These are phyloP conservation scores for Hura crepitans DNA, from an alignment of 441 rosid genomes.

Conservation along the genomic window DNA sequence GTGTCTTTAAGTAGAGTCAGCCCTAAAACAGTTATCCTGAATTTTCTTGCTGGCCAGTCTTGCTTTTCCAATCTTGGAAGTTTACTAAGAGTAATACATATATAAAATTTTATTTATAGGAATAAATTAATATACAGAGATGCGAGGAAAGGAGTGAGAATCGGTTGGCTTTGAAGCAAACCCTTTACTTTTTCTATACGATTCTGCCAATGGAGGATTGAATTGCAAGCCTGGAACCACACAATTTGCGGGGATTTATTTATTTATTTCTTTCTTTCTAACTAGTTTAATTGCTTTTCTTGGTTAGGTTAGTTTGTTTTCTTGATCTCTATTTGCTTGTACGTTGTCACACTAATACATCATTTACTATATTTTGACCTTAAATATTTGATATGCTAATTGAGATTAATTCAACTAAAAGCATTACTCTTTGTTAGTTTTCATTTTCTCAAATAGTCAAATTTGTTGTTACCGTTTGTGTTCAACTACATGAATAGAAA, in stretches of 20 bases:
- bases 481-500: no score
- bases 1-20: conserved; percentile 16
- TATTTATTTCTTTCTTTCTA: conserved; percentile 9
- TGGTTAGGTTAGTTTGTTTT: background rate
- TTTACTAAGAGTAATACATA: conserved; percentile 25
- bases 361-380: conserved; percentile 6
- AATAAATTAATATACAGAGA: no score
- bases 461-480: background rate
- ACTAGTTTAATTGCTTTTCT: background rate
- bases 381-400: background rate
- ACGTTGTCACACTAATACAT: background rate
- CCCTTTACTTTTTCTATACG: conserved; percentile 58
- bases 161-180: conserved; percentile 80
- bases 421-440: background rate
- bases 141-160: conserved; percentile 47
- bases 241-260: conserved; percentile 28
- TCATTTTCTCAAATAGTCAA: background rate
- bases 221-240: conserved; percentile 89
- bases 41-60: conserved; percentile 31
- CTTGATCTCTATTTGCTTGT: background rate
- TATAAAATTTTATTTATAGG: background rate
- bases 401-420: conserved; percentile 3
- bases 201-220: conserved; percentile 60
- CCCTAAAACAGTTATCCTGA: conserved; percentile 23
- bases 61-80: conserved; percentile 38